Percentiles rank a stretch among this genome's conserved stretches.
Conservation (phyloP, 192 early-diverging fungal genomes). For the Helicostylum pulchrum region DNA sequence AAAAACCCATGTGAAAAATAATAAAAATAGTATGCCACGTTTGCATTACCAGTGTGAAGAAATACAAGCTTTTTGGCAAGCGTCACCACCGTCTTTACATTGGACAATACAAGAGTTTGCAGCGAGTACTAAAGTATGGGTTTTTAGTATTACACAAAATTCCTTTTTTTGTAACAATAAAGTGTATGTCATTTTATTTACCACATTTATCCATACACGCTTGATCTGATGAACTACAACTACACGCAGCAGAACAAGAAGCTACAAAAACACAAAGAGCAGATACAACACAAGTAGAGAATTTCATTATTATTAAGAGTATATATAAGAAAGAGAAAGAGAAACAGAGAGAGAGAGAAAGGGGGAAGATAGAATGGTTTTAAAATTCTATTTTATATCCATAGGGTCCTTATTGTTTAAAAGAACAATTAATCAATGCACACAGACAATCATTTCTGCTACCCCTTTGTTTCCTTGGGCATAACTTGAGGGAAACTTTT, state of each 20-base stretch:
- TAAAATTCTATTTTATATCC: neutral
- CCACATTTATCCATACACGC: constrained; percentile 9
- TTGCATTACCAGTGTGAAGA: neutral
- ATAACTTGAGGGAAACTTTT: no score
- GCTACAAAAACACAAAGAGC: neutral
- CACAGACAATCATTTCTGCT: neutral
- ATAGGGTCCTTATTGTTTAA: neutral
- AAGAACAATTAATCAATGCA: neutral
- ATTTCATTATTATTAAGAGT: neutral
- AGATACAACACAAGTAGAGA: neutral
- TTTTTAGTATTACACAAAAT: neutral
- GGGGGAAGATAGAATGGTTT: neutral
- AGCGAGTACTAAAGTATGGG: neutral
- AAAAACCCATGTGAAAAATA: no score
- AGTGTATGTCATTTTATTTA: neutral
- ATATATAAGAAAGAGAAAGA: neutral
- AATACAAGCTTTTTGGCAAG: neutral
- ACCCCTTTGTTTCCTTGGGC: neutral
- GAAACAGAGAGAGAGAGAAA: constrained; percentile 1
- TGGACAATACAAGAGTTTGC: neutral
- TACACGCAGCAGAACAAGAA: neutral
- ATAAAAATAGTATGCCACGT: no score
- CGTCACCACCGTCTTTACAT: neutral
- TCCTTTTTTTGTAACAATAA: neutral
- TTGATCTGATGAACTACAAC: constrained; percentile 5